Evolutionary conservation across 352 stramenopile genomes (phyloP), one percentile per base, ranked within the genome.

Genomic region (Peronosclerospora sorghi): DNA sequence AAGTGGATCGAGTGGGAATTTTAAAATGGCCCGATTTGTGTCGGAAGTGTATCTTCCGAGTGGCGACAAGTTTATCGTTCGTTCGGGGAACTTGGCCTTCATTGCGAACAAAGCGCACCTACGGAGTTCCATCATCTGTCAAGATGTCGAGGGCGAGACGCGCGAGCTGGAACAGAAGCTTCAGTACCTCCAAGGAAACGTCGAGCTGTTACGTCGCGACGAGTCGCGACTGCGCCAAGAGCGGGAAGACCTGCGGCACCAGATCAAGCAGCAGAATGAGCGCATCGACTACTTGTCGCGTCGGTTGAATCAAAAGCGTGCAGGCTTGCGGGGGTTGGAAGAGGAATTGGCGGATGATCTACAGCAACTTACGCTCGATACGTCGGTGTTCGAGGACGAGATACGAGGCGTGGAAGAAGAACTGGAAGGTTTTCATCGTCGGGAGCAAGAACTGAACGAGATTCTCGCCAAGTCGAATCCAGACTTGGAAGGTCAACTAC

Each of bases 11-110:
- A 83, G 67, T 35, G 75, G 73, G 2, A 79, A 49, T 32, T 76
- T 82, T 38, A 59, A 62, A 20, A 83, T 88, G 65, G 64, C 67
- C 15, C 68, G 62, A 6, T 76, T 66, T 34, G 73, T 89, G 10
- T 67, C 62, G 0, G 76, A 92, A 46, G 76, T 83, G 7, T 89
- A 71, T 26, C 45, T 92, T 14, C 68, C 72, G 2, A 79, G 48
- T 14, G 76, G 74, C 28, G 74, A 88, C 49, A 88, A 88, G 36
- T 84, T 91, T 38, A 48, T 86, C 32, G 76, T 87, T 29, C 76
- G 79, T 1, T 60, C 51, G 4, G 79, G 76, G 8, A 91, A 91
- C 48, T 53, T 89, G 52, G 68, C 76, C 14, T 91, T 80, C 48
- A 87, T 92, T 54, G 69, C 73, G 2, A 81, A 88, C 48, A 86